phyloP scores from a whole-genome alignment of 192 early-diverging fungal genomes.

The Coemansia sp. region DNA sequence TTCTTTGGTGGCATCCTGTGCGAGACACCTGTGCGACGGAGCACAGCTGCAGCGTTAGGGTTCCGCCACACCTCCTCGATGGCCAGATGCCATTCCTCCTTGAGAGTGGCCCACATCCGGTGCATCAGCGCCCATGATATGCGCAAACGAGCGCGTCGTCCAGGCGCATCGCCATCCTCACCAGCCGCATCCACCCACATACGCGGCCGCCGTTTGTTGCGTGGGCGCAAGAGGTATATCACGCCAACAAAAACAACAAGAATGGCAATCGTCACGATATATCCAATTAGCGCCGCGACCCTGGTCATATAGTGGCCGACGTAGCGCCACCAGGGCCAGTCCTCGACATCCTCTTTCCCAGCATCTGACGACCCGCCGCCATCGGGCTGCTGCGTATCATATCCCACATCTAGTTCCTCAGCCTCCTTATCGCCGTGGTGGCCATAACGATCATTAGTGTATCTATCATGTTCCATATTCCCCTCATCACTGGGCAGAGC shows the following conservation, averaged over 20 bases:
- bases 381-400: not conserved
- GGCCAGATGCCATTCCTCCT: constrained; percentile 45
- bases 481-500: constrained; percentile 20
- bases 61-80: constrained; percentile 54
- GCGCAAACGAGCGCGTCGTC: constrained; percentile 45
- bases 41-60: constrained; percentile 49
- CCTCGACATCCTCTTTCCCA: constrained; percentile 11
- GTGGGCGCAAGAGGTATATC: constrained; percentile 42
- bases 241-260: constrained; percentile 33
- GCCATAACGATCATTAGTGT: not conserved
- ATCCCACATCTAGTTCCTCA: not conserved
- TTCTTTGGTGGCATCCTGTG: constrained; percentile 13
- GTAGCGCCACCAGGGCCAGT: constrained; percentile 52
- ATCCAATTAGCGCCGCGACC: constrained; percentile 46
- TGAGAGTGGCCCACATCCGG: constrained; percentile 53
- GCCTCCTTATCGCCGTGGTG: not conserved
- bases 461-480: not conserved
- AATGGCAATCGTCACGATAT: constrained; percentile 34
- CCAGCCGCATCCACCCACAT: constrained; percentile 52
- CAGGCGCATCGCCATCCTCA: constrained; percentile 23
- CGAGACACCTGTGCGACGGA: constrained; percentile 43
- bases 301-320: constrained; percentile 50
- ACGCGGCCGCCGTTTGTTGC: constrained; percentile 48
- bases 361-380: not conserved
- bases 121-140: constrained; percentile 54